These are phyloP conservation scores for Blepharisma stoltei DNA, from an alignment of 73 alveolate genomes.

Conservation along the genomic window DNA sequence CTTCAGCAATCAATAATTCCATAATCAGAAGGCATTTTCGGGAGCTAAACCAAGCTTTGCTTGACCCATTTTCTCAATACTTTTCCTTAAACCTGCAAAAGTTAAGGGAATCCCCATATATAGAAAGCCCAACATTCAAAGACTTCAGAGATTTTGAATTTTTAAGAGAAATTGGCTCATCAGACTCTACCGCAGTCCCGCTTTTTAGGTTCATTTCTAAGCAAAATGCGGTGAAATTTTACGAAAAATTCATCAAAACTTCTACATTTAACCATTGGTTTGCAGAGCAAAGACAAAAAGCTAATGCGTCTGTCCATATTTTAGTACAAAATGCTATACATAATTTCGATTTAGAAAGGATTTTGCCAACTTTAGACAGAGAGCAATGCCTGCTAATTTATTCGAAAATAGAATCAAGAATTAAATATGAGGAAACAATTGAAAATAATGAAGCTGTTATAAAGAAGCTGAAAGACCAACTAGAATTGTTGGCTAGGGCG, in stretches of 20 bases:
- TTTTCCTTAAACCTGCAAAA: background rate
- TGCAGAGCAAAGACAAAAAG: slow-evolving; percentile 13
- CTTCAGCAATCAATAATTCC: slow-evolving; percentile 11
- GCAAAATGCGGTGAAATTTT: slow-evolving; percentile 4
- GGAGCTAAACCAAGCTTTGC: background rate
- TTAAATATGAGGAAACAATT: background rate
- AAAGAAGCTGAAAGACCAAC: background rate
- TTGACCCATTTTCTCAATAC: background rate
- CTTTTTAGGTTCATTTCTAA: background rate
- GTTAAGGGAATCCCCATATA: slow-evolving; percentile 26
- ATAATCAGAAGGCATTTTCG: slow-evolving; percentile 6
- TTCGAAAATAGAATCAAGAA: background rate
- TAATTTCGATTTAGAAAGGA: background rate
- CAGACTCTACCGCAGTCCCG: background rate
- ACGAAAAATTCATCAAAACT: slow-evolving; percentile 13
- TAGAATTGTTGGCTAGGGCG: background rate
- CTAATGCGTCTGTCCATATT: background rate
- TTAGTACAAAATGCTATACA: background rate
- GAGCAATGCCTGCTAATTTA: background rate
- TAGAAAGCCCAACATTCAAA: background rate
- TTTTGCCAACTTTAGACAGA: background rate
- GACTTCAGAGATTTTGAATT: slow-evolving; percentile 11
- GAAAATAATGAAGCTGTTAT: background rate
- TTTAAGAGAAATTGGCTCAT: background rate
- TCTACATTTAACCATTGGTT: slow-evolving; percentile 16